Evolutionary conservation across 1,139 yeast species (phyloP), one percentile per base, ranked within the genome.

Genomic region (Candida glucosophila): DNA sequence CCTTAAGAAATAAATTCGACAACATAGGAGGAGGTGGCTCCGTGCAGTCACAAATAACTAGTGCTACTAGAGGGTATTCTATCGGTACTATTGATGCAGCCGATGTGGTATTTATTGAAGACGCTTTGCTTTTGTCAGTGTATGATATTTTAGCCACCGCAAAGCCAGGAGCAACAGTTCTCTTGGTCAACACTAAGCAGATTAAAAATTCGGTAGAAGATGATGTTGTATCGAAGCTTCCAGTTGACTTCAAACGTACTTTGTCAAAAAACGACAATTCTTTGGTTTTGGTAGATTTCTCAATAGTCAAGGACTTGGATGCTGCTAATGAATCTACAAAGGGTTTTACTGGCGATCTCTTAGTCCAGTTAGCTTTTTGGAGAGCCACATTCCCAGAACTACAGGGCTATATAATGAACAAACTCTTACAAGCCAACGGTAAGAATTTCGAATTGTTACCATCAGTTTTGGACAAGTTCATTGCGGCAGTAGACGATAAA

Each of bases 351-450:
- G 67, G 68, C 19, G 71, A 76, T 22, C 77, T 85, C 52, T 82
- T 85, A 30, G 58, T 73, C 31, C 95, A 85, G 55, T 70, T 79
- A 27, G 83, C 77, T 1, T 79, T 83, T 61, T 85, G 95, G 94
- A 68, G 70, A 38, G 59, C 68, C 21, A 70, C 82, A 5, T 71
- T 67, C 33, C 83, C 86, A 6, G 67, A 68, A 28, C 65, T 77
- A 25, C 66, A 67, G 22, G 78, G 76, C 26, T 76, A 77, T 23
- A 68, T 80, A 39, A 86, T 83, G 33, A 79, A 83, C 52, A 79
- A 78, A 53, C 72, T 85, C 41, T 73, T 80, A 47, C 82, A 78
- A 47, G 79, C 93, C 14, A 77, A 78, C 36, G 92, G 94, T 29
- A 72, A 79, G 31, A 85, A 77, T 33, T 80, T 83, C 35, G 95